Evolutionary conservation across 1,139 yeast species (phyloP), one percentile per base, ranked within the genome.

Genomic region (Nakaseomyces kungkrabaensis): DNA sequence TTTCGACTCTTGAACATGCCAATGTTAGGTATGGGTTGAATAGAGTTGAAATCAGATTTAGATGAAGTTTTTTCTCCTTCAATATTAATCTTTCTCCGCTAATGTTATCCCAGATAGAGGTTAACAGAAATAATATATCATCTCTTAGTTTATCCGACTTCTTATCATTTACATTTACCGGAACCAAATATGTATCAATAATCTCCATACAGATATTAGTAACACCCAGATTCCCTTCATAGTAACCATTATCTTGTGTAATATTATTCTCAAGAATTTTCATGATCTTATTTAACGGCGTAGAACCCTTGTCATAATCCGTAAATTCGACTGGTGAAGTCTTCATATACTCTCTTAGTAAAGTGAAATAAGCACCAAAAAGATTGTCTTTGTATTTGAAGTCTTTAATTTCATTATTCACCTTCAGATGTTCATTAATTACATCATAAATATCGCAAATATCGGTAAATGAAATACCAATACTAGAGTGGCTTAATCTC

Each of bases 61-160:
- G 60, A 55, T 88, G 96, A 40, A 87, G 70, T 9, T 72, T 73
- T 51, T 81, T 76, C 56, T 87, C 94, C 50, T 77, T 77, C 49
- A 87, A 71, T 45, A 82, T 77, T 49, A 88, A 70, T 50, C 95
- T 71, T 9, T 81, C 82, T 1, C 77, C 73, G n/a, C 73, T 72
- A 25, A 87, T 60, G 27, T 74, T 74, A 5, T 68, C 68, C 94
- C 95, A 86, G 24, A 83, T 69, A 0, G 65, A 63, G 2, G 66
- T 59, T 34, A 77, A 55, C 29, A 74, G 67, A 3, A 65, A 63
- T 7, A 71, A 62, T 43, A 75, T 55, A 4, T 51, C 44, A 5
- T 50, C 50, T 0, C 57, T 54, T n/a, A 53, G 41, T 22, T 17
- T 25, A 43, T 46, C 37, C 9, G 45, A 52, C 13, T 51, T 48